Evolutionary conservation across 441 rosid species (phyloP), one percentile per base, ranked within the genome.

Genomic region (Pelargonium fulgidum): DNA sequence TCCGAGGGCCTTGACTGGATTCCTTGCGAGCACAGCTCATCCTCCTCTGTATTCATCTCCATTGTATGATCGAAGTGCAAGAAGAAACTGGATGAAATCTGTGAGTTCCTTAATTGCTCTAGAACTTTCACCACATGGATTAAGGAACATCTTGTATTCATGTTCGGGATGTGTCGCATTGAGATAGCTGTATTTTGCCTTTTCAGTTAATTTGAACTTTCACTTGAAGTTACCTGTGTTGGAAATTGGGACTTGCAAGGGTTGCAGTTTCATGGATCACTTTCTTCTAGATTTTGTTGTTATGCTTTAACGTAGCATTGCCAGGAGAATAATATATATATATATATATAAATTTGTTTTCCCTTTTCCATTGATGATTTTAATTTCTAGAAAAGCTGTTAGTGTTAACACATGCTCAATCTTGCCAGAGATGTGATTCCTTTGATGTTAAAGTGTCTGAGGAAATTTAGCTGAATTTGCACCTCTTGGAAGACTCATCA

Each of bases 1-100:
- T 71, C 99, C 97, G 3, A 85, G 97, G 78, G 89, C 82, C 52
- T 79, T 94, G 82, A 87, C 99, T 42, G 96, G 99, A 50, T 87
- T 87, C 78, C 87, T 90, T 54, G 93, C 96, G 3, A 88, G 81
- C 83, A 91, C 99, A 26, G 83, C 96, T 0, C 89, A 87, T 75
- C 79, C 90, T 70, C 68, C 80, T 47, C 81, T 78, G 47, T 85
- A 76, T 82, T 81, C 85, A 3, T 75, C 88, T 1, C 77, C 73
- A 58, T 70, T 73, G n/a, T 67, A 63, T 29, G 68, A 68, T 39
- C 82, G 72, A 63, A 72, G 61, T 29, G 81, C 89, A 65, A 82
- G 89, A 80, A 82, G 85, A 76, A 81, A 70, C 52, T 70, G 65
- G 33, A 72, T 65, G 13, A 80, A 65, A 73, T 71, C 72, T 47